Conservation (phyloP, 805 yeast genomes). For the Sporopachydermia lactativora region DNA sequence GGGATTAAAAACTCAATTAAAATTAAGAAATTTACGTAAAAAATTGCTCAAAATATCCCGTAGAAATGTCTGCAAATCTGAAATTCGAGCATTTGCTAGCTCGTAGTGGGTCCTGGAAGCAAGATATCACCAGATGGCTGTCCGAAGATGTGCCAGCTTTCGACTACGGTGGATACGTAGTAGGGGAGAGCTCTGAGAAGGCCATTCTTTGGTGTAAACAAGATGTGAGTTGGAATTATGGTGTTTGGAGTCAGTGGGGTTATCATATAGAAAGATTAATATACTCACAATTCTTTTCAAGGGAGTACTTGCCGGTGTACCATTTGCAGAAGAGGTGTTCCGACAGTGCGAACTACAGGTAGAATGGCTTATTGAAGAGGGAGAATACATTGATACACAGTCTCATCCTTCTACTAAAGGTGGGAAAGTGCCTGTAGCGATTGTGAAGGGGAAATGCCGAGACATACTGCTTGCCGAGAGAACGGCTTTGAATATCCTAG, state of each 20-base stretch:
- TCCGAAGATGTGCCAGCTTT: conserved; percentile 87
- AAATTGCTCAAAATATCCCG: too few species aligned
- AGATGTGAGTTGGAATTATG: conserved; percentile 13
- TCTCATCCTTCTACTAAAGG: conserved; percentile 20
- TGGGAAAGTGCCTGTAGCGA: conserved; percentile 61
- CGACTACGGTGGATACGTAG: conserved; percentile 91
- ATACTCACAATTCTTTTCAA: conserved; percentile 3
- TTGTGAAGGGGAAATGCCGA: conserved; percentile 67
- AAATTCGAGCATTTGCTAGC: conserved; percentile 46
- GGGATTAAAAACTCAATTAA: too few species aligned
- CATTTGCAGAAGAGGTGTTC: conserved; percentile 80
- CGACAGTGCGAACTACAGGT: conserved; percentile 56
- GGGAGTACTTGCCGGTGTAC: conserved; percentile 76
- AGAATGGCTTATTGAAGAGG: conserved; percentile 67
- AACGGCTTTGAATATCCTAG: conserved; percentile 66
- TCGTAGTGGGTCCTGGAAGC: conserved; percentile 67
- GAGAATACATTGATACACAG: conserved; percentile 31
- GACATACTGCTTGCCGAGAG: conserved; percentile 75
- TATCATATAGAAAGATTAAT: too few species aligned
- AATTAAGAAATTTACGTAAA: too few species aligned
- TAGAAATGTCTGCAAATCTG: too few species aligned
- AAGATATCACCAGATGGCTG: conserved; percentile 59
- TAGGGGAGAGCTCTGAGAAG: conserved; percentile 57
- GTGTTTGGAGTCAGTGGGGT: too few species aligned
- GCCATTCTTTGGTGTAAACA: conserved; percentile 78